A percentile compares a stretch with the other conserved stretches of the same genome.
phyloP scores from a whole-genome alignment of 2,329 filamentous ascomycete species.

The Fusarium virguliforme region DNA sequence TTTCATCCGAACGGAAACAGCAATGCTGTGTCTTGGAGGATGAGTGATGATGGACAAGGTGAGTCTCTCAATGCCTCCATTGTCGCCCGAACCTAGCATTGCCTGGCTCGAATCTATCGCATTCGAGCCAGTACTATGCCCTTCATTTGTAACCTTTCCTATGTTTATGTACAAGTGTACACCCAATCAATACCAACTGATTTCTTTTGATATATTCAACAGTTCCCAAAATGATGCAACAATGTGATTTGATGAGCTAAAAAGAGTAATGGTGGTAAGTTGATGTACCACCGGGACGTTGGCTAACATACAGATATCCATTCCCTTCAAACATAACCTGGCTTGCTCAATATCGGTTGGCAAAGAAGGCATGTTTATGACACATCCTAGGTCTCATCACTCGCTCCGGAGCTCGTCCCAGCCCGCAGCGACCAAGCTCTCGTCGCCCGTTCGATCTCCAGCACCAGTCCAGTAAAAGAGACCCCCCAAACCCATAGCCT shows the following conservation, averaged over 20 bases:
- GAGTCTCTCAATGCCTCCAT: not conserved
- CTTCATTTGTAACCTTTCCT: not conserved
- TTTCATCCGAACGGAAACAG: too few species aligned
- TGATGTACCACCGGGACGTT: not conserved
- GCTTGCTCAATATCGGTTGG: not conserved
- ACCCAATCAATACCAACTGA: not conserved
- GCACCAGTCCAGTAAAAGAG: constrained; percentile 80
- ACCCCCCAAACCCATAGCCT: constrained; percentile 69
- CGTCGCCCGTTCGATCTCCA: constrained; percentile 67
- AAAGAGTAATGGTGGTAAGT: not conserved
- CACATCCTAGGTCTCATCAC: not conserved
- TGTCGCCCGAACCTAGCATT: not conserved
- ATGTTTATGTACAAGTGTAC: not conserved
- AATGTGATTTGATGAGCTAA: not conserved
- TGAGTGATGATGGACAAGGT: not conserved
- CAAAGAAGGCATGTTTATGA: not conserved
- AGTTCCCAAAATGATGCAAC: not conserved
- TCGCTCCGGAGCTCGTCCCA: constrained; percentile 64
- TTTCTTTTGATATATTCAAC: not conserved
- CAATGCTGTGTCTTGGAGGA: not conserved
- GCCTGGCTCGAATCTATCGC: not conserved
- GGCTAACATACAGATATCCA: not conserved
- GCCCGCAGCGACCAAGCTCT: constrained; percentile 74
- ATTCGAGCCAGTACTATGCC: not conserved
- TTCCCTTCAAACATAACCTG: not conserved